phyloP scores from a whole-genome alignment of 2,329 filamentous ascomycete genomes.

The Epichloe brachyelytri region DNA sequence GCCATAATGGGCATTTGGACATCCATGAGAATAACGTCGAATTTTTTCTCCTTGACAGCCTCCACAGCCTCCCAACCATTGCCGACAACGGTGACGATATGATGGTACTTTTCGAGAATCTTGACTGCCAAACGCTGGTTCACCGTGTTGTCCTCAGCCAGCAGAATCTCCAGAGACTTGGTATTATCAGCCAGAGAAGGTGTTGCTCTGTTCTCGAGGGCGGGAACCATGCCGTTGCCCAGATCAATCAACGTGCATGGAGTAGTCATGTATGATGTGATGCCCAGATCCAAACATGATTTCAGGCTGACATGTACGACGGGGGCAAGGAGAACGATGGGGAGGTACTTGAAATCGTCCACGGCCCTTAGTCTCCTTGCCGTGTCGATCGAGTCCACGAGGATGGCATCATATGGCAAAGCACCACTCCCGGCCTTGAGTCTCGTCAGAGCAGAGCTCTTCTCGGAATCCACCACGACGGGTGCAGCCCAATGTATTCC shows the following conservation, averaged over 20 bases:
- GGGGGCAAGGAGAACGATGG: constrained; percentile 83
- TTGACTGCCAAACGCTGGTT: constrained; percentile 94
- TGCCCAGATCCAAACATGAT: constrained; percentile 84
- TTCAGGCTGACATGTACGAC: constrained; percentile 85
- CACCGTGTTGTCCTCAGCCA: constrained; percentile 94
- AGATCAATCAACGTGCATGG: constrained; percentile 89
- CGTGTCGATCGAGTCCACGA: constrained; percentile 87
- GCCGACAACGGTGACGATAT: constrained; percentile 81
- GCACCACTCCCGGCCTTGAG: constrained; percentile 37
- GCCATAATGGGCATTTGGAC: constrained; percentile 99
- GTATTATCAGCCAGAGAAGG: constrained; percentile 88
- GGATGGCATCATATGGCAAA: constrained; percentile 82
- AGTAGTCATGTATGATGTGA: constrained; percentile 98
- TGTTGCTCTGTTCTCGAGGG: constrained; percentile 82
- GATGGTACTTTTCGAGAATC: constrained; percentile 94
- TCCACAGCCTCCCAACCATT: constrained; percentile 91
- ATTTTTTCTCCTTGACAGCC: constrained; percentile 81
- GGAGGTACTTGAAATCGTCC: constrained; percentile 95
- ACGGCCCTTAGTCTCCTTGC: constrained; percentile 74
- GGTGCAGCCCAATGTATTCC: constrained; percentile 62
- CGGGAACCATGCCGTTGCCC: constrained; percentile 91
- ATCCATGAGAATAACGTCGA: constrained; percentile 97
- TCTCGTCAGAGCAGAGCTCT: constrained; percentile 43
- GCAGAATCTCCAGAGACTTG: constrained; percentile 85
- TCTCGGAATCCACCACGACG: constrained; percentile 71